Evolutionary conservation across 176 grass and related monocot species (phyloP).

Genomic region (Ananas comosus): DNA sequence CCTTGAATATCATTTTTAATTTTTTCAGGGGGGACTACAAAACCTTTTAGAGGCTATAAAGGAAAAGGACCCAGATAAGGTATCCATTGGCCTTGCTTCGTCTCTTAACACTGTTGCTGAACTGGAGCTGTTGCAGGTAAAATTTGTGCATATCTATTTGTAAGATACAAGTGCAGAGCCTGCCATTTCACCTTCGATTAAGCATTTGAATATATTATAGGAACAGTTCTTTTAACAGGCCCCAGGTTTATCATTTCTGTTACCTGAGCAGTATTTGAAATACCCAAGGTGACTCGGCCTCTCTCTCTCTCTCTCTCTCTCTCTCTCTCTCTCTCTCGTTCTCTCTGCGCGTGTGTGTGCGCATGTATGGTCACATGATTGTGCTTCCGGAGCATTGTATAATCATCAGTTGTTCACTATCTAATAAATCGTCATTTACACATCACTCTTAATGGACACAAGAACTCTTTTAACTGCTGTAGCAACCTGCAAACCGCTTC

Average conservation of each 20-base stretch:
- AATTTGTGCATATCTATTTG: background rate
- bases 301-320: background rate
- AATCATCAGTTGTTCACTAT: no score
- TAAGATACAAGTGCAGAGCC: background rate
- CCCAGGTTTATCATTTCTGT: slow-evolving; percentile 83
- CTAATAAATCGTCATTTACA: no score
- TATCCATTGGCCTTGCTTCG: slow-evolving; percentile 70
- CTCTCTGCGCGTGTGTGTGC: background rate
- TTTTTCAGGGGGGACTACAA: slow-evolving; percentile 67
- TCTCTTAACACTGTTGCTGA: slow-evolving; percentile 77
- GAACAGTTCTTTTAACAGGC: slow-evolving; percentile 39
- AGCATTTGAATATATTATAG: background rate
- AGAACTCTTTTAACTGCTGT: no score
- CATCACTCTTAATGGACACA: no score
- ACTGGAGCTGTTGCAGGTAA: slow-evolving; percentile 79
- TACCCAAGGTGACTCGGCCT: slow-evolving; percentile 65
- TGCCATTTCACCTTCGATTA: background rate
- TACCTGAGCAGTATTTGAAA: slow-evolving; percentile 69
- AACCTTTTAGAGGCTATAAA: slow-evolving; percentile 63
- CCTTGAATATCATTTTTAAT: background rate
- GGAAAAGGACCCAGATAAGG: slow-evolving; percentile 69
- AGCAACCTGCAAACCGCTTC: no score
- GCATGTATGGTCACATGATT: no score
- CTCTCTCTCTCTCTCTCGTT: background rate
- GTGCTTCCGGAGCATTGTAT: no score